Evolutionary conservation across 306 rosid genomes (phyloP), one percentile per base, ranked within the genome.

Genomic region (Dryas alaskensis): DNA sequence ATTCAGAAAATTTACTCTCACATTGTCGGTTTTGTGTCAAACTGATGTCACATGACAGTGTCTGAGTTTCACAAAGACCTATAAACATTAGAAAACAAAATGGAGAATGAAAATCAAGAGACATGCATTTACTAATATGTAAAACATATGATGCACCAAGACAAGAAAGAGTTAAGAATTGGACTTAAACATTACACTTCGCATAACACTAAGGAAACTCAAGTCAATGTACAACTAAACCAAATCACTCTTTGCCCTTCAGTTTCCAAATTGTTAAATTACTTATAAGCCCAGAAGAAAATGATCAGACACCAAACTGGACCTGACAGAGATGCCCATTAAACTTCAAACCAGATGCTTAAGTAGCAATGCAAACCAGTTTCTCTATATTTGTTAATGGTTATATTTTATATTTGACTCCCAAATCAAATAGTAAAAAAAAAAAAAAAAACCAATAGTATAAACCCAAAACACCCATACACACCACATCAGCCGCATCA

Each of bases 401-500:
- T 31, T 31, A 31, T 31, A 31, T 31, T 31, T 31, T 31, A 31
- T 31, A 31, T 31, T 31, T 45, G 48, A 45, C 48, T 8, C 5
- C 48, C 6, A 45, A 45, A 45, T 8, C 48, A 45, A 8, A 8
- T 45, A 45, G 48, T 45, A 31, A 1, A 31, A 59, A 59, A 59
- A 8, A 27, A 6, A 2, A 42, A 9, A 10, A 7, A 8, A 48
- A 55, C 44, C 40, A 42, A 10, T 2, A 25, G 60, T 48, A 37
- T 13, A 16, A 12, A 51, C 64, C 1, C 17, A 49, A 72, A 73
- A 61, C 66, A 49, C 58, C 22, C 22, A 25, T 73, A 66, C 93
- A 27, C 84, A 93, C 96, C 9, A 89, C 92, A 83, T 92, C 97
- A 70, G 88, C 87, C 86, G 88, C 86, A 69, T 88, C 87, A 45